Evolutionary conservation across 2,329 filamentous ascomycete species (phyloP).

Genomic region (Furcasterigmium sp.): DNA sequence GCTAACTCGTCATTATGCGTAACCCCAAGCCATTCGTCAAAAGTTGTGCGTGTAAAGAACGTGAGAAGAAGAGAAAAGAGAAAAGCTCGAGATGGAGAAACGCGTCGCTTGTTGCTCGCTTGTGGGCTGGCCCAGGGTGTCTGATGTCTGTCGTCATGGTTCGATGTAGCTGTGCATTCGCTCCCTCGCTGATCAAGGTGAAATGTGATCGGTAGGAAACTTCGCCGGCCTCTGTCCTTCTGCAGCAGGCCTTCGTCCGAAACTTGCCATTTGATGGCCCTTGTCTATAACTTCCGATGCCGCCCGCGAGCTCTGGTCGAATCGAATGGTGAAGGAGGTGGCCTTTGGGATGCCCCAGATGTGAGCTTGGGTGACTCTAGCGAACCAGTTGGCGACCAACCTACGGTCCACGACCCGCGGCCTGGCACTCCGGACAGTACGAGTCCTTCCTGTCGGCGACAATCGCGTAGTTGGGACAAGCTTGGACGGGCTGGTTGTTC

Average conservation of each 20-base stretch:
- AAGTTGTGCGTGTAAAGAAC: not conserved
- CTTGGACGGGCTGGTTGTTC: not conserved
- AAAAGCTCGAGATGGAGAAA: not conserved
- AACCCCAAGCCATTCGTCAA: not conserved
- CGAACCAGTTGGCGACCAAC: constrained; percentile 6
- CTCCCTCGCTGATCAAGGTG: not conserved
- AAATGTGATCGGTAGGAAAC: constrained; percentile 2
- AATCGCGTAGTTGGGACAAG: not conserved
- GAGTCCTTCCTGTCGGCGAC: not conserved
- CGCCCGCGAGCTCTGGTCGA: not conserved
- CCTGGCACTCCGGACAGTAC: constrained; percentile 6
- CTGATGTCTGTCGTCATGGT: not conserved
- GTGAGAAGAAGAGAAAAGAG: not conserved
- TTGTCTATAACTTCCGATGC: constrained; percentile 1
- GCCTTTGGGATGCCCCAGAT: not conserved
- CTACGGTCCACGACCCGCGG: constrained; percentile 8
- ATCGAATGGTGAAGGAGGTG: not conserved
- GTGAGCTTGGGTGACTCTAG: not conserved
- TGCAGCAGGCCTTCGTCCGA: not conserved
- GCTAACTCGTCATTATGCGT: not conserved
- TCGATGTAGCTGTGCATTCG: too few relatives aligned
- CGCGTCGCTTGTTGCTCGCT: too few relatives aligned
- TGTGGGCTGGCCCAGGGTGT: too few relatives aligned
- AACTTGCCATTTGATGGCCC: not conserved
- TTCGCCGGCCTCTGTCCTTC: not conserved